phyloP scores from a whole-genome alignment of 2,329 filamentous ascomycete species.

The Colletotrichum aenigma region DNA sequence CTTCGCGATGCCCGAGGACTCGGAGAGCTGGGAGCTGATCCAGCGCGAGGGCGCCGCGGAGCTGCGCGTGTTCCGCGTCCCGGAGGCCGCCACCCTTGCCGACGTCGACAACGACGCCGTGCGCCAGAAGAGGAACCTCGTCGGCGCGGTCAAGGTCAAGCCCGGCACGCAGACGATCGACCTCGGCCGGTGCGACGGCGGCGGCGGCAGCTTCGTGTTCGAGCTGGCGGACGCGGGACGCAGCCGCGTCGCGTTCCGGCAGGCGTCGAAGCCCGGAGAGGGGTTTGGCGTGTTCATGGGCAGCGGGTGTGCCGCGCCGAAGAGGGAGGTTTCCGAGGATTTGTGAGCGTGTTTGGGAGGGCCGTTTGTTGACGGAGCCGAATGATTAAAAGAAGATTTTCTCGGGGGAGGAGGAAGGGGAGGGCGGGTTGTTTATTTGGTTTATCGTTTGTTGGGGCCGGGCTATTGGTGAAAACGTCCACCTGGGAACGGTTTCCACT shows the following conservation, averaged over 20 bases:
- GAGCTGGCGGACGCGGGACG: conserved; percentile 10
- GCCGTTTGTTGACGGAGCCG: background rate
- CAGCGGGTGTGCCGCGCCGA: background rate
- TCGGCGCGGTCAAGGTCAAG: conserved; percentile 3
- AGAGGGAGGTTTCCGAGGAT: background rate
- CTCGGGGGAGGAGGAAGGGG: background rate
- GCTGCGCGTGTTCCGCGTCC: conserved; percentile 5
- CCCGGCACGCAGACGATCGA: conserved; percentile 13
- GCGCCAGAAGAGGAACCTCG: background rate
- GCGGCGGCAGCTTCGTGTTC: conserved; percentile 9
- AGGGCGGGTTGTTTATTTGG: background rate
- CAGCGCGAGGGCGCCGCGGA: conserved; percentile 16
- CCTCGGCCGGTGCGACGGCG: conserved; percentile 9
- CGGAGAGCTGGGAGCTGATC: conserved; percentile 21
- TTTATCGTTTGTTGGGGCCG: background rate
- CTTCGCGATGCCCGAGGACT: conserved; percentile 17
- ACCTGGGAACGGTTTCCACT: background rate
- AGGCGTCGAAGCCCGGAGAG: background rate
- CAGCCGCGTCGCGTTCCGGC: conserved; percentile 18
- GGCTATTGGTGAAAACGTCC: background rate
- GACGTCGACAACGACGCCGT: background rate
- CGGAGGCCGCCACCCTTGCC: background rate
- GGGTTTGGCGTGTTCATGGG: conserved; percentile 17
- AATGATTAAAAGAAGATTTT: background rate
- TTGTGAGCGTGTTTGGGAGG: background rate